Evolutionary conservation across 768 basidiomycete genomes (phyloP), one percentile per base, ranked within the genome.

Genomic region (Chalciporus piperatus): DNA sequence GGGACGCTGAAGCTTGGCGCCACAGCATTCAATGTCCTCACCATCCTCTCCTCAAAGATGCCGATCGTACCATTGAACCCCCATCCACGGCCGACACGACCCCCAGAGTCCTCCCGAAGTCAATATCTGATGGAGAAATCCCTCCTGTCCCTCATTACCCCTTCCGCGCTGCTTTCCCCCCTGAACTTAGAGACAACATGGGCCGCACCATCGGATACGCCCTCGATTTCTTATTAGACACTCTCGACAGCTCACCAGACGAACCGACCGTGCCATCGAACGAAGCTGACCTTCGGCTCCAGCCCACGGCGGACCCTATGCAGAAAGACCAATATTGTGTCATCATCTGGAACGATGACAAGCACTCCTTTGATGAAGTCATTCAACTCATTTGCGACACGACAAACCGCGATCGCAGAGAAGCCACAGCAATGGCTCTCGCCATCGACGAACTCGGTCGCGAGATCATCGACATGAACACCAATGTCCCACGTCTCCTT

Each of bases 291-390:
- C 76, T 92, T 11, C 81, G 85, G 10, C 70, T 84, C 12, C 86
- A 92, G 61, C 82, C 86, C 9, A 84, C 87, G 1, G 83, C 81
- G 6, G 89, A 92, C 58, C 87, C 89, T 10, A 82, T 87, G 78
- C 78, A 80, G 73, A 85, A 84, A 55, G 89, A 92, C 58, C 79
- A 84, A 48, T 92, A 85, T 59, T 85, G 87, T 40, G 77, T 98
- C 51, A 76, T 96, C 23, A 70, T 98, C 5, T 98, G 94, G 94
- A 94, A 95, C 72, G 95, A 97, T 68, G 97, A 99, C 69, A 96
- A 95, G 60, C 97, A 98, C 69, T 93, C 92, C 0, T 89, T 87
- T 60, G 85, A 87, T 45, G 93, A 98, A 62, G 85, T 97, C 48
- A 86, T 87, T 55, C 79, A 82, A 54, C 78, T 92, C 38, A 70